phyloP scores from a whole-genome alignment of 257 asterid genomes.

The Solanum paucissectum region DNA sequence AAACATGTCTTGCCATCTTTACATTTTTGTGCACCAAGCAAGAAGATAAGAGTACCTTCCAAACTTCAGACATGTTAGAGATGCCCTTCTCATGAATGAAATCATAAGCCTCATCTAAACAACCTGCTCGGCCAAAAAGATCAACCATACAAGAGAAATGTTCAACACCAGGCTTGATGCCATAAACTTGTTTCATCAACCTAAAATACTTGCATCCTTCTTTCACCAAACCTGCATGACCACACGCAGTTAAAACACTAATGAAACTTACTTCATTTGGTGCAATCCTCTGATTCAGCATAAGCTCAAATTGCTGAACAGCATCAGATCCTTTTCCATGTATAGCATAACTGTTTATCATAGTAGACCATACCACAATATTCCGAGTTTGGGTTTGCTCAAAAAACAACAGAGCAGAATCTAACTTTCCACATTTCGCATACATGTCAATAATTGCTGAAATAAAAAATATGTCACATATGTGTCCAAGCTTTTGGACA shows the following conservation, averaged over 20 bases:
- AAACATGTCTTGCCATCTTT: conserved; percentile 50
- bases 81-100: conserved; percentile 40
- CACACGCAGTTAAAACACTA: conserved; percentile 58
- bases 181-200: conserved; percentile 44
- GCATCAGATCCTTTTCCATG: conserved; percentile 63
- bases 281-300: conserved; percentile 35
- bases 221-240: conserved; percentile 63
- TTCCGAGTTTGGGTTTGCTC: conserved; percentile 28
- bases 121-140: conserved; percentile 62
- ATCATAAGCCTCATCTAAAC: conserved; percentile 38
- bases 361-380: conserved; percentile 53
- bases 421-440: conserved; percentile 64
- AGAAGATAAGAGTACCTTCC: conserved; percentile 51
- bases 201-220: conserved; percentile 61
- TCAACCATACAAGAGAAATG: conserved; percentile 71
- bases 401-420: conserved; percentile 38
- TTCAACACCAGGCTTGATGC: conserved; percentile 32
- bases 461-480: conserved; percentile 30
- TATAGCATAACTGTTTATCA: conserved; percentile 52
- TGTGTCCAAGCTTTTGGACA: conserved; percentile 44
- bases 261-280: conserved; percentile 61
- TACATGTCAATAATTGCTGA: conserved; percentile 70
- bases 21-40: conserved; percentile 57
- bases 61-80: conserved; percentile 32
- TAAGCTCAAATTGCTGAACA: conserved; percentile 38